Percentiles rank a stretch among this genome's conserved stretches.
phyloP scores from a whole-genome alignment of 306 rosid genomes.

The Quercus ilex region DNA sequence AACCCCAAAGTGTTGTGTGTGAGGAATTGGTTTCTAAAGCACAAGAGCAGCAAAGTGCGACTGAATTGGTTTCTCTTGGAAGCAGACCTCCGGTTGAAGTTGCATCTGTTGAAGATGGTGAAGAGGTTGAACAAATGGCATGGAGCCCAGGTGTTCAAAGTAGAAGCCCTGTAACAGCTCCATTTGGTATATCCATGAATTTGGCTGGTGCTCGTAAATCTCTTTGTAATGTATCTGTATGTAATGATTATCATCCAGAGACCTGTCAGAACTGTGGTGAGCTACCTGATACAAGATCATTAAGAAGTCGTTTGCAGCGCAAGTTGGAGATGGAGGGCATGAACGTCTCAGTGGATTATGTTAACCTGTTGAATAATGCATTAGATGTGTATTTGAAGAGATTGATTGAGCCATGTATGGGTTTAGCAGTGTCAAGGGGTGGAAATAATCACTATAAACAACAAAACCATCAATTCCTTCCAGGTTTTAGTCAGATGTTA shows the following conservation, averaged over 20 bases:
- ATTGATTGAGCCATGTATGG: slow-evolving; percentile 64
- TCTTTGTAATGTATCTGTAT: slow-evolving; percentile 44
- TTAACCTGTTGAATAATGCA: slow-evolving; percentile 76
- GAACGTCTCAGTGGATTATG: slow-evolving; percentile 53
- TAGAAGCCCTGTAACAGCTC: slow-evolving; percentile 91
- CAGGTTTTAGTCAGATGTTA: slow-evolving; percentile 32
- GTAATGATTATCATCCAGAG: slow-evolving; percentile 39
- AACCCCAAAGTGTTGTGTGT: slow-evolving; percentile 44
- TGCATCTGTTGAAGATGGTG: slow-evolving; percentile 95
- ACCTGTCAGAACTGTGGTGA: slow-evolving; percentile 62
- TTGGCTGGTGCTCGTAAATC: slow-evolving; percentile 42
- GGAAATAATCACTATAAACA: slow-evolving; percentile 32
- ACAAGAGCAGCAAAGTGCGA: slow-evolving; percentile 82
- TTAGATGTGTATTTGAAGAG: slow-evolving; percentile 85
- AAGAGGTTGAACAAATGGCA: slow-evolving; percentile 89
- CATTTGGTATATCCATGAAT: slow-evolving; percentile 74
- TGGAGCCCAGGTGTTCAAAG: slow-evolving; percentile 89
- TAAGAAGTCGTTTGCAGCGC: slow-evolving; percentile 63
- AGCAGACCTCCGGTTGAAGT: slow-evolving; percentile 85
- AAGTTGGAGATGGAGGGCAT: slow-evolving; percentile 72
- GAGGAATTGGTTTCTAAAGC: slow-evolving; percentile 48
- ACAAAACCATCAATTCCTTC: slow-evolving; percentile 9
- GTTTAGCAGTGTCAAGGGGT: slow-evolving; percentile 51
- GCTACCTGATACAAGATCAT: slow-evolving; percentile 70
- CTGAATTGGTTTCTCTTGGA: slow-evolving; percentile 89